Evolutionary conservation across 129 eudicot species (phyloP).

Genomic region (Erigeron canadensis): DNA sequence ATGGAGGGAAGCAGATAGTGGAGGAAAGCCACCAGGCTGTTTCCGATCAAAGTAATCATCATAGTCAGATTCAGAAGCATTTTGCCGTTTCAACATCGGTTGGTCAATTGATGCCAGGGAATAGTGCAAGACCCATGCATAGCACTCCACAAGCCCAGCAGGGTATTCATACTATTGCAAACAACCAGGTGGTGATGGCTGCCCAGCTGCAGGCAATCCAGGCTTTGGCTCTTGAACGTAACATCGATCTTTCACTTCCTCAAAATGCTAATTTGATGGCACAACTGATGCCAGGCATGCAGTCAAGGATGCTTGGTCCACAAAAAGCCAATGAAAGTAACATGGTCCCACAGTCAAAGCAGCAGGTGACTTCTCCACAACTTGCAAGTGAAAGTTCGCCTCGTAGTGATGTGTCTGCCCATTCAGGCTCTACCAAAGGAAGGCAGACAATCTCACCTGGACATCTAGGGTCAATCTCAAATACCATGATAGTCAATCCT

Average conservation of each 20-base stretch:
- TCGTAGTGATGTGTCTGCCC: constrained; percentile 66
- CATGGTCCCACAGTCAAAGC: constrained; percentile 32
- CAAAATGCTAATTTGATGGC: constrained; percentile 74
- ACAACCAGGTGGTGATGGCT: constrained; percentile 53
- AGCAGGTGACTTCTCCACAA: constrained; percentile 10
- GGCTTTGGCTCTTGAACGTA: constrained; percentile 82
- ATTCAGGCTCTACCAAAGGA: constrained; percentile 60
- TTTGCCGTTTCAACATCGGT: constrained; percentile 41
- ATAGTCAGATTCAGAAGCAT: constrained; percentile 39
- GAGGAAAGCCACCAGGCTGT: constrained; percentile 46
- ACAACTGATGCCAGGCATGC: constrained; percentile 79
- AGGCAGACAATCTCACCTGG: constrained; percentile 52
- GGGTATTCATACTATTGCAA: constrained; percentile 23
- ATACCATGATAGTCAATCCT: constrained; percentile 40
- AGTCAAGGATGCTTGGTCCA: constrained; percentile 53
- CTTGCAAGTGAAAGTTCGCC: constrained; percentile 69
- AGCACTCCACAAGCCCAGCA: constrained; percentile 58
- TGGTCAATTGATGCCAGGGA: constrained; percentile 48
- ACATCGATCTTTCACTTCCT: constrained; percentile 83
- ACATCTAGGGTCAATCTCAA: constrained; percentile 42
- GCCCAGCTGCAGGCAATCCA: constrained; percentile 92
- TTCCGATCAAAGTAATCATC: constrained; percentile 41
- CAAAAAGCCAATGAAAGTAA: constrained; percentile 60
- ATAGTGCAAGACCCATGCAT: constrained; percentile 42
- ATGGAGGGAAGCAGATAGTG: constrained; percentile 40